These are phyloP conservation scores for Amoebophrya sp. DNA, from an alignment of 169 alveolate genomes.

Conservation along the genomic window DNA sequence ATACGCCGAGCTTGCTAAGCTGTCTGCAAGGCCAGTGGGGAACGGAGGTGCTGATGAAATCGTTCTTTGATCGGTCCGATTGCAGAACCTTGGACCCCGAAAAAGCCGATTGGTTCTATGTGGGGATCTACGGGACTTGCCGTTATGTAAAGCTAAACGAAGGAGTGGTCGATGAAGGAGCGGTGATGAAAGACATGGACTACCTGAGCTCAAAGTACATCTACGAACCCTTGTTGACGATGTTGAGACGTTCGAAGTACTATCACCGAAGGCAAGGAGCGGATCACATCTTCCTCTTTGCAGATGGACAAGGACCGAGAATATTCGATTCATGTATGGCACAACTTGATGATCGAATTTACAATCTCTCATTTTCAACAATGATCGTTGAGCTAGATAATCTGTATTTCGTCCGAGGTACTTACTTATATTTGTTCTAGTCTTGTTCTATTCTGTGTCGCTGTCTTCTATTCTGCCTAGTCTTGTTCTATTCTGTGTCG, in stretches of 20 bases:
- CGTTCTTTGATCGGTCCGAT: background rate
- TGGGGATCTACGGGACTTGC: constrained; percentile 25
- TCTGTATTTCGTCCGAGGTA: too few relatives aligned
- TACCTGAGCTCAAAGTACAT: background rate
- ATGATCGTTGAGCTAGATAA: too few relatives aligned
- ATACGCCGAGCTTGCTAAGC: background rate
- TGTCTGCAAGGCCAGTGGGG: constrained; percentile 37
- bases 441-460: too few relatives aligned
- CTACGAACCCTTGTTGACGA: background rate
- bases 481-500: too few relatives aligned
- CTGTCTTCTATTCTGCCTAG: too few relatives aligned
- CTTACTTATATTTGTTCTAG: too few relatives aligned
- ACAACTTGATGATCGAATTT: too few relatives aligned
- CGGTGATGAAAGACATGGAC: background rate
- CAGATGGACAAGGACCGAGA: constrained; percentile 33
- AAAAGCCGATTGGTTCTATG: constrained; percentile 25
- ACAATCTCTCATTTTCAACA: too few relatives aligned
- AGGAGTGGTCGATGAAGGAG: background rate
- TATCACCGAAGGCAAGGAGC: background rate
- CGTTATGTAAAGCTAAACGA: background rate
- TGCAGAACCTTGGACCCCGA: background rate
- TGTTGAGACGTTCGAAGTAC: too few relatives aligned
- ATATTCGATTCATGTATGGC: background rate
- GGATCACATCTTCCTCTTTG: constrained; percentile 35
- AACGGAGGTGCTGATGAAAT: constrained; percentile 22